These are phyloP conservation scores for Nakazawaea peltata DNA, from an alignment of 805 yeast species.

Conservation along the genomic window DNA sequence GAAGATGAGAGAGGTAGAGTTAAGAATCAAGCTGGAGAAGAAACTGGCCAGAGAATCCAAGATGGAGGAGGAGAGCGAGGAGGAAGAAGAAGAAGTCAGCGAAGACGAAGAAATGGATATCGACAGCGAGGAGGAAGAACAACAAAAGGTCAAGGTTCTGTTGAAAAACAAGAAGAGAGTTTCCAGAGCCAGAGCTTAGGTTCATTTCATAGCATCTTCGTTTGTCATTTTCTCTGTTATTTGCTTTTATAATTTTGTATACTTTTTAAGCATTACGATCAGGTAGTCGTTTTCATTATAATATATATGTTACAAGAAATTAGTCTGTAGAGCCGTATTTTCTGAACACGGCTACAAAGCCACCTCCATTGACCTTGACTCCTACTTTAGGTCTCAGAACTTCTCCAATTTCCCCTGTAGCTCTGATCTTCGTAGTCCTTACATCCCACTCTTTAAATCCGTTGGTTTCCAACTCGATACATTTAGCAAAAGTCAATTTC, in stretches of 20 bases:
- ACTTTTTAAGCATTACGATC: neutral
- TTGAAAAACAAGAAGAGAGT: slow-evolving; percentile 56
- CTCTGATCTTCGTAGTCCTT: slow-evolving; percentile 28
- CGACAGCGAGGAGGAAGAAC: slow-evolving; percentile 41
- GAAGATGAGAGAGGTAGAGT: slow-evolving; percentile 89
- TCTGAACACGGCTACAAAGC: slow-evolving; percentile 37
- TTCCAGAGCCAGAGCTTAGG: slow-evolving; percentile 28
- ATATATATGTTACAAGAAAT: neutral
- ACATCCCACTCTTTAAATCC: slow-evolving; percentile 47
- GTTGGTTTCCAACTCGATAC: slow-evolving; percentile 40
- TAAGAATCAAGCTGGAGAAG: slow-evolving; percentile 68
- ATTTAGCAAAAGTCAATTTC: slow-evolving; percentile 27
- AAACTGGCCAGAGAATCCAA: slow-evolving; percentile 50
- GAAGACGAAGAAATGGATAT: slow-evolving; percentile 35
- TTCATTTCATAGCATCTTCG: neutral
- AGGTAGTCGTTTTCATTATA: neutral
- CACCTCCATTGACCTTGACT: slow-evolving; percentile 38
- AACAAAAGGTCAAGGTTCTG: slow-evolving; percentile 40
- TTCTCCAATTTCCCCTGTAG: slow-evolving; percentile 29
- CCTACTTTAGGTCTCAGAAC: slow-evolving; percentile 48
- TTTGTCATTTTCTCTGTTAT: neutral
- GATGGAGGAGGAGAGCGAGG: slow-evolving; percentile 34
- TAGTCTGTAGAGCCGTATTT: slow-evolving; percentile 15
- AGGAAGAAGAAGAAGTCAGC: slow-evolving; percentile 36
- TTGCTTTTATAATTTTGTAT: neutral